Conservation (phyloP, 176 grass and related monocot genomes). For the bread wheat (Triticum aestivum) region DNA sequence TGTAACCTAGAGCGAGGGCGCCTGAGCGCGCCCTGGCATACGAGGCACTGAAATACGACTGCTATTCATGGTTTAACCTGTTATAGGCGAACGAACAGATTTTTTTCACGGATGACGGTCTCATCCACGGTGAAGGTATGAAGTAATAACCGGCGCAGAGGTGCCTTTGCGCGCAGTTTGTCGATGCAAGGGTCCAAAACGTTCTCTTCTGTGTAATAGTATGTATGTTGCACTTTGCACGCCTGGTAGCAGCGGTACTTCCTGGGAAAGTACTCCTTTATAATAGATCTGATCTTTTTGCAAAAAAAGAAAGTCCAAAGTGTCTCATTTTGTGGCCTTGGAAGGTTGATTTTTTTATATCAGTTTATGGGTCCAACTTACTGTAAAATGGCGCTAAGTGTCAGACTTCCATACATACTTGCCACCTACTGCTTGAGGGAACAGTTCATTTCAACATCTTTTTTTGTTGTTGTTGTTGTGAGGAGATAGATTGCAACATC, state of each 20-base stretch:
- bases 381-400: too few relatives aligned
- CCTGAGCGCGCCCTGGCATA: neutral
- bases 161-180: neutral
- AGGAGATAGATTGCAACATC: too few relatives aligned
- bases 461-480: too few relatives aligned
- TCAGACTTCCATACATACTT: too few relatives aligned
- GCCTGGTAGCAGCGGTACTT: neutral
- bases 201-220: neutral
- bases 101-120: slow-evolving; percentile 36
- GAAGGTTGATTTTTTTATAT: neutral
- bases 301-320: too few relatives aligned
- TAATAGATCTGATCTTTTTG: too few relatives aligned
- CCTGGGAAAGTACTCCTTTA: neutral
- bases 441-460: too few relatives aligned
- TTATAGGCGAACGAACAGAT: slow-evolving; percentile 34
- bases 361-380: too few relatives aligned
- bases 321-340: too few relatives aligned
- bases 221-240: neutral
- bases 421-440: too few relatives aligned
- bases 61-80: slow-evolving; percentile 49
- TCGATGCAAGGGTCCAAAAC: neutral
- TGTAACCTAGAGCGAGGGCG: slow-evolving; percentile 40
- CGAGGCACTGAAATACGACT: slow-evolving; percentile 22
- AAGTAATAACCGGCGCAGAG: slow-evolving; percentile 4
- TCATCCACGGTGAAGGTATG: slow-evolving; percentile 8